Base-by-base conservation (phyloP, 129 eudicot species). In the Chrysanthemum makinoi region DNA sequence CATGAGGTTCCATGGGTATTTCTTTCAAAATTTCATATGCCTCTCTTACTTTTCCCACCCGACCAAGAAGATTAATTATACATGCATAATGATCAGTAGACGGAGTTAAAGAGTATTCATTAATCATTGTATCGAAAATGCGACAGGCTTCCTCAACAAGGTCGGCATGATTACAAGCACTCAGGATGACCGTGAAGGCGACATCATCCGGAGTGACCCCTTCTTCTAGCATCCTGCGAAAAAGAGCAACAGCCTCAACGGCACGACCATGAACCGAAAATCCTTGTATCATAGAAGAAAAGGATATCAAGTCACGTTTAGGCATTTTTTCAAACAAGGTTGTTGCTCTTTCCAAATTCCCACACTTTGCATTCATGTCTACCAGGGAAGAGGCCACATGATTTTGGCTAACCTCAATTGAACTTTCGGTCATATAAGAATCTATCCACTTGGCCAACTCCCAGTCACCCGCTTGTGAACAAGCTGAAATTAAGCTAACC, bases 231-330 rank as follows among this genome's bases (percentile, higher is more conserved):
- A 90, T 90, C 73, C 81, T 68, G 57, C 61, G 66, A 64, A 87
- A 90, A 58, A 90, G 74, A 10, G 73, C 69, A 57, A 90, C 80
- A 2, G 95, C 91, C 30, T 83, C 68, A 35, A 46, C 48, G 2
- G 86, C 89, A 16, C 46, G 68, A 10, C 97, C 97, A 48, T 90
- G 95, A 33, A 87, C 77, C 0, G 89, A 80, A 1, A 77, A 53
- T 9, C 97, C 97, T 44, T 88, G 95, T 16, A 91, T 88, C 95
- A 91, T 87, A 0, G 92, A 91, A 70, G 90, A 84, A 74, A 77
- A 87, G 1, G 90, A 82, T 33, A 89, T 48, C n/a, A 89, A 30
- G 47, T 89, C 91, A 22, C 83, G 81, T 35, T 48, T 60, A 39
- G 87, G 82, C 94, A 87, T 83, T 11, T 68, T 57, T 26, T 72